Base-by-base conservation (phyloP, 2,329 filamentous ascomycete genomes). In the Xylariaceae sp. region DNA sequence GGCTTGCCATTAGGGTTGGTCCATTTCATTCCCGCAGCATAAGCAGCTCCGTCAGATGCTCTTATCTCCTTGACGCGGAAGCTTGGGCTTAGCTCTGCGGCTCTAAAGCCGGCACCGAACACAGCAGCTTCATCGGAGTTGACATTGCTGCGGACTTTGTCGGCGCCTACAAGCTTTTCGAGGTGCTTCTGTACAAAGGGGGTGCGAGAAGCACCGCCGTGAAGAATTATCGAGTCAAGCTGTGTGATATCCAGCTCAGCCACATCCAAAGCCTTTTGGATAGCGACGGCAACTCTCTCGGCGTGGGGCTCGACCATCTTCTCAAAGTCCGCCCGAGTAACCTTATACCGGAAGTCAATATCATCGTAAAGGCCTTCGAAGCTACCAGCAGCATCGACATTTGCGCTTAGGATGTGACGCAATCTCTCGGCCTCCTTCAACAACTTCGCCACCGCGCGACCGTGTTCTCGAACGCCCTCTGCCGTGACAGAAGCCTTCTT, bases 1-100 rank as follows among this genome's bases (percentile, higher is more conserved):
- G 83, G 76, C 74, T 92, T 88, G 41, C 82, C 80, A 59, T 87
- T 84, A 54, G 82, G 78, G 56, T 76, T 77, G 39, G 76, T 82
- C 82, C 89, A 96, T 70, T 86, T 88, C 65, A 96, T 80, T 54
- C 85, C 84, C 31, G 87, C 80, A 2, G 85, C 76, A 69, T 94
- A 96, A 43, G 79, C 79, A 42, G 88, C 81, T 27, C 81, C 83
- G 65, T 99, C 94, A n/a, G 77, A 80, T 50, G 88, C 83, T 56
- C 88, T 81, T 62, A 99, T 99, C 68, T 97, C 94, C 79, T 97
- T 99, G 68, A 99, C 94, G 58, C 91, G 87, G 84, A 99, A 99
- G 70, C 88, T 92, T 41, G 92, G 91, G 73, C 90, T 96, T 55
- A 99, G 80, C 64, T 89, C 85, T 50, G 94, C 94, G 49, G 89